These are phyloP conservation scores for Vanrija sp. DNA, from an alignment of 1,284 basidiomycete species.

Conservation along the genomic window DNA sequence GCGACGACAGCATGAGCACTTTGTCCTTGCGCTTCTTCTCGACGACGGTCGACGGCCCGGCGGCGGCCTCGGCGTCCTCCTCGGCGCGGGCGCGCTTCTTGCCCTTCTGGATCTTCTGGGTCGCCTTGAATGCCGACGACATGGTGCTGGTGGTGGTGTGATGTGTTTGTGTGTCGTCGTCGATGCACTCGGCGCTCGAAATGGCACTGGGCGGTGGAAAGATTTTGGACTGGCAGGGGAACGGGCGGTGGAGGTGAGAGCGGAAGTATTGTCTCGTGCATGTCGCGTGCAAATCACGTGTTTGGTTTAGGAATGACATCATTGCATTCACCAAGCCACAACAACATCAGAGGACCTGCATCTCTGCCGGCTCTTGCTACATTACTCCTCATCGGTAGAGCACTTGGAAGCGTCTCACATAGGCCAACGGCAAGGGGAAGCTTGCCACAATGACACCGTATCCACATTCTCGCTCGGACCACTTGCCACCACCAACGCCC, in stretches of 20 bases:
- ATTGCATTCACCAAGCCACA: no score
- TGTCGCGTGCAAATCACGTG: no score
- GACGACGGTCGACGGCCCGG: conserved; percentile 4
- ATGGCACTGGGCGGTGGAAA: background rate
- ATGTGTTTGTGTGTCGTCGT: background rate
- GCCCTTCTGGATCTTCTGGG: conserved; percentile 12
- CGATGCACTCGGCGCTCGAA: background rate
- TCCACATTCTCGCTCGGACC: no score
- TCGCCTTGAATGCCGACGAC: conserved; percentile 19
- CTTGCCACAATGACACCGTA: no score
- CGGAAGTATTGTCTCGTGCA: background rate
- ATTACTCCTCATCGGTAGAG: no score
- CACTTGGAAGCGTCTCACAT: no score
- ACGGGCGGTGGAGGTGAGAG: background rate
- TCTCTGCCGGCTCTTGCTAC: no score
- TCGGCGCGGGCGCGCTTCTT: conserved; percentile 13
- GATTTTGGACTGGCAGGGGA: background rate
- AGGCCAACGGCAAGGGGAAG: no score
- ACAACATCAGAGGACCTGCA: no score
- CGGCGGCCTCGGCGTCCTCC: conserved; percentile 3
- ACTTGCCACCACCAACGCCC: no score
- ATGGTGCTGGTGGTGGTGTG: conserved; percentile 4
- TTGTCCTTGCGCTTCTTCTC: conserved; percentile 55
- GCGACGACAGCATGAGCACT: conserved; percentile 85
- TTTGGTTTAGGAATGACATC: no score